Base-by-base conservation (phyloP, 805 yeast species). In the Tetrapisispora iriomotensis region DNA sequence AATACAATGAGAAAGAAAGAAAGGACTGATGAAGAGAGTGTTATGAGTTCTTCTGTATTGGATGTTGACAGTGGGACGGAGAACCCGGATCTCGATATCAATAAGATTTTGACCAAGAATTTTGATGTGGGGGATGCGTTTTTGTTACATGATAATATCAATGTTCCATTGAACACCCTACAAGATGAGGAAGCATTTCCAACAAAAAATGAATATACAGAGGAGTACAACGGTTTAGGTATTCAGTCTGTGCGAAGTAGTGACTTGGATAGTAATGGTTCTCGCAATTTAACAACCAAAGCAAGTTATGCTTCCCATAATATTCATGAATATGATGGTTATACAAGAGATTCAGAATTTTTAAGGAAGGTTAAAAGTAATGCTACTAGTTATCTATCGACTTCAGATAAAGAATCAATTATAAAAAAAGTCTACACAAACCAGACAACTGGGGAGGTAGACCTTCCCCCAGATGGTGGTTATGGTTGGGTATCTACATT, bases 401-500 rank as follows among this genome's bases (percentile, higher is more conserved):
- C n/a, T 10, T 8, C 25, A 23, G 46, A 43, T 23, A 20, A 29
- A 14, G 36, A 31, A 24, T 29, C 37, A 7, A 32, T 34, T 1
- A 15, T 24, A 18, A 29, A 40, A 26, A 26, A 51, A 41, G 65
- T 64, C 6, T 64, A 56, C 41, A 64, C 68, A 8, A 62, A 63
- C 38, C 48, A 45, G 28, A 43, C 60, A 0, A 62, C 64, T 0
- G 67, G 67, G 14, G 47, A 49, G 13, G 27, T 64, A 3, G 63
- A 61, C 23, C 47, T 61, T 14, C 71, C 71, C 0, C 78, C 79
- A 1, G 88, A 81, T 54, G 79, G 77, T 32, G 86, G 86, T 2
- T 70, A 74, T 41, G 85, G 82, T 2, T 77, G 85, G 82, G 75
- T 79, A 0, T 66, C 78, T 17, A 70, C 73, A 12, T 43, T 71